phyloP scores from a whole-genome alignment of 495 filamentous ascomycete genomes.

The Jackrogersella minutella region DNA sequence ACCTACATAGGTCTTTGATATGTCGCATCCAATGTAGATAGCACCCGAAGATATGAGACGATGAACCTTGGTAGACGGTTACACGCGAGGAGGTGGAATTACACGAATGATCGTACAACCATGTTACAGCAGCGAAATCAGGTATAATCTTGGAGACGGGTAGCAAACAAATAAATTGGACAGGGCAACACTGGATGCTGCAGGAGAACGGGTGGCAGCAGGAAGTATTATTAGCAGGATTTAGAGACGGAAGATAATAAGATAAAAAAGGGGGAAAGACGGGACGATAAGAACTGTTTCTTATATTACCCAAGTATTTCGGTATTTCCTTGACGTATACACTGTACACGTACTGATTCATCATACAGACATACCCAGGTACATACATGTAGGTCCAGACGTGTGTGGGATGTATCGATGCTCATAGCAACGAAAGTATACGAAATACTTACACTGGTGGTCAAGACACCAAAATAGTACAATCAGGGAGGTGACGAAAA shows the following conservation, averaged over 20 bases:
- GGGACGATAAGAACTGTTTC: neutral
- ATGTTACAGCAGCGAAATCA: slow-evolving; percentile 4
- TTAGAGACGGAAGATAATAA: slow-evolving; percentile 17
- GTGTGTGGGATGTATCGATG: too few species aligned
- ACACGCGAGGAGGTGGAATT: slow-evolving; percentile 22
- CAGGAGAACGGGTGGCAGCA: slow-evolving; percentile 28
- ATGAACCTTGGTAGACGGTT: slow-evolving; percentile 16
- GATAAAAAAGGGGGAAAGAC: neutral
- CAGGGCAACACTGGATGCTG: slow-evolving; percentile 25
- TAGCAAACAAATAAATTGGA: slow-evolving; percentile 30
- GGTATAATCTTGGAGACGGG: slow-evolving; percentile 14
- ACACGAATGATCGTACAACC: slow-evolving; percentile 11
- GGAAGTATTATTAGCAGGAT: slow-evolving; percentile 25
- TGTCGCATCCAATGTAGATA: slow-evolving; percentile 35
- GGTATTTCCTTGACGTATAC: too few species aligned
- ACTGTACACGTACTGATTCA: too few species aligned
- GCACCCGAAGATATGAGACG: slow-evolving; percentile 22
- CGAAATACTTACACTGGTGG: too few species aligned
- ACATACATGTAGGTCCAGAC: too few species aligned
- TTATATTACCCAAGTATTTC: neutral
- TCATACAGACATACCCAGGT: too few species aligned
- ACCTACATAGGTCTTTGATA: slow-evolving; percentile 7
- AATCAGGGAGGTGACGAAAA: neutral
- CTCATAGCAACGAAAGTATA: too few species aligned
- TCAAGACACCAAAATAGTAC: neutral